Evolutionary conservation across 768 basidiomycete species (phyloP), one percentile per base, ranked within the genome.

Genomic region (Lactarius sp.): DNA sequence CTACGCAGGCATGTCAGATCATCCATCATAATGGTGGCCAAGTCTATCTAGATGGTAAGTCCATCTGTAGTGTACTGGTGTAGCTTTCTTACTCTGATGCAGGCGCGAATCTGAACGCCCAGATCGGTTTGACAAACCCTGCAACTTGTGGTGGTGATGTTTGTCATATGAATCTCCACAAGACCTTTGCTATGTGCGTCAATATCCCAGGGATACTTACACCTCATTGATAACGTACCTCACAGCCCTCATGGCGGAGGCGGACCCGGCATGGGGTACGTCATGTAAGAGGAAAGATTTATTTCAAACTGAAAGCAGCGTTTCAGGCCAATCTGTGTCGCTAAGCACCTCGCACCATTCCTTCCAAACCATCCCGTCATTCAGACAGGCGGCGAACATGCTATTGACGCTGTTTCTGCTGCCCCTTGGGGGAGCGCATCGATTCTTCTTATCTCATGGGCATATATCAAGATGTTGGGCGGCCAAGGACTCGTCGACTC

Each of bases 401-500:
- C 88, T 1, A 98, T 99, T 66, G 79, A 87, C 36, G 91, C 97
- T 6, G 88, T 98, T 52, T 85, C 96, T 9, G 92, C 92, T 0
- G 94, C 90, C 1, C 97, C 94, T 0, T 98, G 86, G 72, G 96
- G 97, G 51, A 95, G 93, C 68, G 92, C 97, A 3, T 95, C 93
- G 7, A 94, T 99, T 70, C 86, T 92, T 52, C 81, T 95, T 65
- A 98, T 98, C 70, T 98, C 95, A 0, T 98, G 96, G 95, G 96
- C 97, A 13, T 99, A 97, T 75, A 92, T 97, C 81, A 96, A 92
- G 78, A 98, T 99, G 97, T 84, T 99, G n/a, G 97, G 97, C 33
- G 96, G 95, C 8, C 78, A 84, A 60, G 97, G 97, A 7, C 83
- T 99, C 33, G 83, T 85, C 27, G 83, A 93, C 63, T 87, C 94